Percentiles rank a stretch among this genome's conserved stretches.
Evolutionary conservation across 306 rosid species (phyloP).

Genomic region (Senna tora): DNA sequence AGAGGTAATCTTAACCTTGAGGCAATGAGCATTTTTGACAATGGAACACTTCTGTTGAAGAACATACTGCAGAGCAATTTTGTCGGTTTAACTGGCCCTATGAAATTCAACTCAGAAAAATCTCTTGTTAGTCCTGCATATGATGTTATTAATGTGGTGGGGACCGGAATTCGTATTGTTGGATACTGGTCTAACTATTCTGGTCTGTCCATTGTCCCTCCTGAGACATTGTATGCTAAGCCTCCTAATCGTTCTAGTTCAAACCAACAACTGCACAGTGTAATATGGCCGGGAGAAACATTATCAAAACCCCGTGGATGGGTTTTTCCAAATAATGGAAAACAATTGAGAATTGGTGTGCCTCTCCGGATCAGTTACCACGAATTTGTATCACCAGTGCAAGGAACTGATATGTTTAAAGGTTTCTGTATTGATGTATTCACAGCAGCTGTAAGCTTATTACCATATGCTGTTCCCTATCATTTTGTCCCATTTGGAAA

Average conservation of each 20-base stretch:
- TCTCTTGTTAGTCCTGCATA: conserved; percentile 77
- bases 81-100: conserved; percentile 76
- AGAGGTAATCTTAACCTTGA: conserved; percentile 68
- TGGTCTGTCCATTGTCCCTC: conserved; percentile 75
- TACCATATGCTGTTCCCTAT: conserved; percentile 87
- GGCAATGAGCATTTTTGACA: conserved; percentile 84
- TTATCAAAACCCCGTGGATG: conserved; percentile 82
- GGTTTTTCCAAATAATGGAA: conserved; percentile 94
- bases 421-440: conserved; percentile 94
- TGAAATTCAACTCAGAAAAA: conserved; percentile 62
- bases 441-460: conserved; percentile 70
- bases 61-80: conserved; percentile 65
- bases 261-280: conserved; percentile 59
- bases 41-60: conserved; percentile 65
- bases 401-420: conserved; percentile 71
- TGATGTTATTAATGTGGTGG: conserved; percentile 76
- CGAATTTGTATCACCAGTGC: conserved; percentile 69
- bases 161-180: conserved; percentile 68
- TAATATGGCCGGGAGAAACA: conserved; percentile 98
- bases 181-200: conserved; percentile 99
- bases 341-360: conserved; percentile 74
- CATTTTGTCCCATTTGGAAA: conserved; percentile 74
- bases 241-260: conserved; percentile 80
- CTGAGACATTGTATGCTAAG: conserved; percentile 70
- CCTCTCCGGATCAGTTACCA: conserved; percentile 73